Conservation (phyloP, 2,329 filamentous ascomycete genomes). For the Malbranchea zuffiana region DNA sequence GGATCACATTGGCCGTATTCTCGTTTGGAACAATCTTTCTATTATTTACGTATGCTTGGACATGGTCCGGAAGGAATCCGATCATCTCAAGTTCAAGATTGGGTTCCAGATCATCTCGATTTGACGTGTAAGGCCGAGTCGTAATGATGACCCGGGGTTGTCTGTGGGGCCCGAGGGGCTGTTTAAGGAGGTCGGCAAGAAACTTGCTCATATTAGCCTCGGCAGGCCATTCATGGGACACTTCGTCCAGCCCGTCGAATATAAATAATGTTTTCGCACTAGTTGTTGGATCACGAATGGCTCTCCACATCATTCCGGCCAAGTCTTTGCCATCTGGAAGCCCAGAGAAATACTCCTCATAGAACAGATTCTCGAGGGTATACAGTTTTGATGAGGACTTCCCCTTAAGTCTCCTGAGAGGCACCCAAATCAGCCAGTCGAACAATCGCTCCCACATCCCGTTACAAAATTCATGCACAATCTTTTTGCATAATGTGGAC, state of each 20-base stretch:
- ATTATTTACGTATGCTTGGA: conserved; percentile 24
- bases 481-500: conserved; percentile 36
- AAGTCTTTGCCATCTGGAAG: neutral
- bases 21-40: conserved; percentile 10
- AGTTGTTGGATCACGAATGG: neutral
- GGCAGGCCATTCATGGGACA: conserved; percentile 19
- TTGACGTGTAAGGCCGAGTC: conserved; percentile 25
- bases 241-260: conserved; percentile 38
- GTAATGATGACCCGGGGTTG: conserved; percentile 32
- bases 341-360: neutral
- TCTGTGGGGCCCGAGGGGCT: too few relatives aligned
- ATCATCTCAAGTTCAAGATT: conserved; percentile 34
- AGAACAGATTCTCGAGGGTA: neutral
- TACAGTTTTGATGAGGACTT: neutral
- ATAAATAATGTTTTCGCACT: conserved; percentile 28
- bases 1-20: conserved; percentile 17
- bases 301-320: neutral
- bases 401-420: conserved; percentile 27
- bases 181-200: conserved; percentile 19
- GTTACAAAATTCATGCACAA: conserved; percentile 27
- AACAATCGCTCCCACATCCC: conserved; percentile 23
- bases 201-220: conserved; percentile 16
- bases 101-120: conserved; percentile 11
- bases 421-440: conserved; percentile 33
- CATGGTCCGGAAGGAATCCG: conserved; percentile 31